Conservation (phyloP, 1,284 basidiomycete genomes). For the Gymnopus androsaceus region DNA sequence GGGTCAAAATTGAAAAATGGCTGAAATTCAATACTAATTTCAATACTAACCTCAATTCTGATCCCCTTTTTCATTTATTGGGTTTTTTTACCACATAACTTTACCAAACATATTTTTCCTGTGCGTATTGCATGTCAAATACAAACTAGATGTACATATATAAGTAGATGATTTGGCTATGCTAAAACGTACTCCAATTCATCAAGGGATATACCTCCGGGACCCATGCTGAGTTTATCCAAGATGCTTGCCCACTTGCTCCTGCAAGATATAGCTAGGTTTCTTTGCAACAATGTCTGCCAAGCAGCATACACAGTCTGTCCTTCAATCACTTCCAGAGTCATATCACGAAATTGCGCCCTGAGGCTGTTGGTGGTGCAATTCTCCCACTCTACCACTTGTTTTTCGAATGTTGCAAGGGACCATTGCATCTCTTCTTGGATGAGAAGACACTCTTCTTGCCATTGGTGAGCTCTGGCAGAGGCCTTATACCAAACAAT, state of each 20-base stretch:
- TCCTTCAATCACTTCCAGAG: background rate
- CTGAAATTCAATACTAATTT: too few relatives aligned
- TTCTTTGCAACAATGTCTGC: background rate
- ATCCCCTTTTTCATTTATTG: too few relatives aligned
- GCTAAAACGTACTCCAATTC: too few relatives aligned
- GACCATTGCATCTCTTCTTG: slow-evolving; percentile 3
- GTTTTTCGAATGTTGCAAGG: background rate
- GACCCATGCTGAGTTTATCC: background rate
- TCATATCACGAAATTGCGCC: background rate
- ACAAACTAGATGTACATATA: too few relatives aligned
- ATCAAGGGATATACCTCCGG: background rate
- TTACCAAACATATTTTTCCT: too few relatives aligned
- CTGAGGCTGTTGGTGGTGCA: too few relatives aligned
- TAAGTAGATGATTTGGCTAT: too few relatives aligned
- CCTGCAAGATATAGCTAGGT: background rate
- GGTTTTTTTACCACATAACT: too few relatives aligned
- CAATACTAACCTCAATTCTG: too few relatives aligned
- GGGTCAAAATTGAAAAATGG: too few relatives aligned
- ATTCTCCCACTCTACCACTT: background rate
- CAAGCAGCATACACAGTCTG: background rate
- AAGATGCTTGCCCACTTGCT: background rate
- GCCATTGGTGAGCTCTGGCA: background rate
- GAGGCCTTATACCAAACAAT: slow-evolving; percentile 3
- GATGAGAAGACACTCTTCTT: slow-evolving; percentile 1
- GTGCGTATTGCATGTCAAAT: too few relatives aligned